phyloP scores from a whole-genome alignment of 2,329 filamentous ascomycete species.

The Grosmannia huntii region DNA sequence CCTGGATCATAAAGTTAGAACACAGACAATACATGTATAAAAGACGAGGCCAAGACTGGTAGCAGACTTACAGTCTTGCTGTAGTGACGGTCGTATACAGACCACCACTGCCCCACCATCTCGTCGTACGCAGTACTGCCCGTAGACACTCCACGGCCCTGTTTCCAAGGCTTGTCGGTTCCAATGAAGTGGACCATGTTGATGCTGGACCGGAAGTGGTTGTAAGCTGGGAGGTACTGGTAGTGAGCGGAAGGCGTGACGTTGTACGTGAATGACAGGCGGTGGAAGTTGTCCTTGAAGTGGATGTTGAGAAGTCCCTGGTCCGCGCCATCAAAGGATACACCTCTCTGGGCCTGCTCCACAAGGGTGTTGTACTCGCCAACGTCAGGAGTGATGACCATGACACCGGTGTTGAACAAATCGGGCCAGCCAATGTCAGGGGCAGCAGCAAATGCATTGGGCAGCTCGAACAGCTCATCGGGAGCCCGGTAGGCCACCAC shows the following conservation, averaged over 20 bases:
- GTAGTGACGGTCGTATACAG: constrained; percentile 83
- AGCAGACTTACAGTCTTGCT: constrained; percentile 32
- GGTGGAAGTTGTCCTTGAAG: constrained; percentile 71
- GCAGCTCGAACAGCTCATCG: constrained; percentile 74
- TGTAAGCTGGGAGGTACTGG: constrained; percentile 91
- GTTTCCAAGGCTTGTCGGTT: constrained; percentile 74
- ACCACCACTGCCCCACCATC: constrained; percentile 83
- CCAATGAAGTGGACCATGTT: constrained; percentile 93
- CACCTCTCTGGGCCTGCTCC: constrained; percentile 71
- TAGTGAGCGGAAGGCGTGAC: constrained; percentile 94
- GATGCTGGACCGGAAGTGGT: constrained; percentile 82
- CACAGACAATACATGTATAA: too few species aligned
- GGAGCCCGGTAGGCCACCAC: constrained; percentile 81
- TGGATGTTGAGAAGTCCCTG: constrained; percentile 94
- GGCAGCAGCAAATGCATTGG: constrained; percentile 53
- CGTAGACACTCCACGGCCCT: constrained; percentile 41
- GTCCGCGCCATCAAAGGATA: constrained; percentile 94
- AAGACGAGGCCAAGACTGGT: background rate
- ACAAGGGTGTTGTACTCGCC: constrained; percentile 77
- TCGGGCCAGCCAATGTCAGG: constrained; percentile 98
- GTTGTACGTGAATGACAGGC: constrained; percentile 91
- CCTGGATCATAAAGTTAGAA: background rate
- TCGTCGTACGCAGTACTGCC: constrained; percentile 62
- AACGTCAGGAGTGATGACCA: constrained; percentile 79
- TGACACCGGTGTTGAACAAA: constrained; percentile 94